Base-by-base conservation (phyloP, 2,329 filamentous ascomycete genomes). In the Ophiobolus disseminans region DNA sequence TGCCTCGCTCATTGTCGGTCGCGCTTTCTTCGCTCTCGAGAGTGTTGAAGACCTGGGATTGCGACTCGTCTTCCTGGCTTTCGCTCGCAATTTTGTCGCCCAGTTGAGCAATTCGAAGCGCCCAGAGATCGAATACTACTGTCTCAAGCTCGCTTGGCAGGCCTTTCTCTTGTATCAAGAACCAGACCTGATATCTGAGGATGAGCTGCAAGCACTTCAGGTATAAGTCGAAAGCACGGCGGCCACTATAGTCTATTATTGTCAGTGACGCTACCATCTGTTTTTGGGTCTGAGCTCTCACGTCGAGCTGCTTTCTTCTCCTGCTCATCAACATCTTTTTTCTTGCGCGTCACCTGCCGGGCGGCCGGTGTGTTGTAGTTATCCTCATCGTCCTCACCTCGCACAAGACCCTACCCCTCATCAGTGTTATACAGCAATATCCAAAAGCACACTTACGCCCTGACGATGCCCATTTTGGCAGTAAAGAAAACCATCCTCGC, bases 171-270 rank as follows among this genome's bases (percentile, higher is more conserved):
- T 82, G 76, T 11, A 96, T 77, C 22, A 97, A 78, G 80, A 87
- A 92, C 65, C 83, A 75, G 13, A 90, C 76, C 76, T 97, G 93
- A 66, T 88, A 90, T 69, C 91, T 86, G 21, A 99, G 76, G 38
- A 97, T 82, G 23, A 96, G 78, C 73, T 97, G 93, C 50, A 95
- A 83, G 55, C 85, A 88, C 68, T 96, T 88, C 26, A 97, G 78
- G 69, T 90, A 97, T 19, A 97, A 82, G 55, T 88, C 84, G 56
- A 86, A 84, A 11, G 88, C 93, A 43, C 84, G 81, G 37, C 83
- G 78, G 32, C 92, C 92, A 5, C 70, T 77, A 61, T 80, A 89
- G 78, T 65, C 86, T 81, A 22, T 32, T 14, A 32, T 5, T 32
- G 25, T 28, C 3, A 28, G 25, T 10, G n/a, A 28, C n/a, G 5